Evolutionary conservation across 805 yeast species (phyloP).

Genomic region (Spathaspora arborariae): DNA sequence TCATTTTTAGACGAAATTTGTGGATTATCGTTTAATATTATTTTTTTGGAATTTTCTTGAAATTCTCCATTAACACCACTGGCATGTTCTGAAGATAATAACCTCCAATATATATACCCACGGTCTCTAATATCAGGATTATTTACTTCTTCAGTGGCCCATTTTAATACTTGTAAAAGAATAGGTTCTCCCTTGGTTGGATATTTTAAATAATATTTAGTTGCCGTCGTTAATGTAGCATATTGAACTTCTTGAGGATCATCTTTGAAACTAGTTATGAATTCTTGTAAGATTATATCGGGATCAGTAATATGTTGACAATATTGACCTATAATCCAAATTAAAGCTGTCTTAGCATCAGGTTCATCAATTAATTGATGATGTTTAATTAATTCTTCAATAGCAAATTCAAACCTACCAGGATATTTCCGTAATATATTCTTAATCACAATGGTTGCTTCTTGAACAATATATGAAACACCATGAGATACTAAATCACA

Average conservation of each 20-base stretch:
- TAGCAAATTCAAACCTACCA: conserved; percentile 38
- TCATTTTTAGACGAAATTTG: conserved; percentile 64
- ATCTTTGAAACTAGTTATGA: conserved; percentile 47
- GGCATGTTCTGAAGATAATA: conserved; percentile 47
- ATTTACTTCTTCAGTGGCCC: conserved; percentile 69
- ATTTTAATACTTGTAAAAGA: conserved; percentile 55
- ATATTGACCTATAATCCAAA: conserved; percentile 83
- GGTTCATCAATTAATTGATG: conserved; percentile 59
- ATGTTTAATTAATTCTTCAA: conserved; percentile 26
- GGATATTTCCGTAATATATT: conserved; percentile 79
- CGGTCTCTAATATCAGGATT: conserved; percentile 87
- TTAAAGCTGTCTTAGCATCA: conserved; percentile 71
- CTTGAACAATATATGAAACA: conserved; percentile 74
- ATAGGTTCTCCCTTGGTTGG: conserved; percentile 54
- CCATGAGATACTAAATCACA: conserved; percentile 59
- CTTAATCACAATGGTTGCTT: conserved; percentile 69
- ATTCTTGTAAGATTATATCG: conserved; percentile 36
- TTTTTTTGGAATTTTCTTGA: conserved; percentile 34
- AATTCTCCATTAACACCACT: conserved; percentile 39
- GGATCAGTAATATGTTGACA: conserved; percentile 45
- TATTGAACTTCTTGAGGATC: conserved; percentile 75
- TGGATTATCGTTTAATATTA: conserved; percentile 63
- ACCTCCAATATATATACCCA: conserved; percentile 82
- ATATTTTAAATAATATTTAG: conserved; percentile 59
- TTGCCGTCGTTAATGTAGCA: conserved; percentile 67